A percentile compares a stretch with the other conserved stretches of the same genome.
These are phyloP conservation scores for Microcyclospora tardicrescens DNA, from an alignment of 2,329 filamentous ascomycete species.

Conservation along the genomic window DNA sequence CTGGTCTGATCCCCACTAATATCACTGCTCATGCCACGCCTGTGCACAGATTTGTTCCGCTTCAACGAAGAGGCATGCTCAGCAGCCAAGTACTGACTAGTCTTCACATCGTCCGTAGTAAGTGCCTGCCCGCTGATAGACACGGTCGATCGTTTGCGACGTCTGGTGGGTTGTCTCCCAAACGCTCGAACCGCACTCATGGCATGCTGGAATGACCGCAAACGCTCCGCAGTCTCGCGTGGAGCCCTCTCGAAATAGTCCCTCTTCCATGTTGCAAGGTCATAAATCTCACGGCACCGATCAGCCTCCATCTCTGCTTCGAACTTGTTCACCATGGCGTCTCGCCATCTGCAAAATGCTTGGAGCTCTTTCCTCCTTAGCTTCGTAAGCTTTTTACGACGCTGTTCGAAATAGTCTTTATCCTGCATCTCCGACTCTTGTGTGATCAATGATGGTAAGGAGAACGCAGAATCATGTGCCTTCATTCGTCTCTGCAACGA, in stretches of 20 bases:
- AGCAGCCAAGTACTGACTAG: conserved; percentile 12
- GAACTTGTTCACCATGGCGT: conserved; percentile 21
- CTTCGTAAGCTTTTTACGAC: conserved; percentile 20
- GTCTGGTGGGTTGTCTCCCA: conserved; percentile 8
- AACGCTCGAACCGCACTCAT: conserved; percentile 18
- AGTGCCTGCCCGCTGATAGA: conserved; percentile 11
- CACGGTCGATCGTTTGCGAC: conserved; percentile 11
- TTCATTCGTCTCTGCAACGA: background rate
- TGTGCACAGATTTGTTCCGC: conserved; percentile 11
- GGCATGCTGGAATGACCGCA: conserved; percentile 18
- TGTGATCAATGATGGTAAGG: background rate
- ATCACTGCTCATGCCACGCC: conserved; percentile 21
- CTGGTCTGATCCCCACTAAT: conserved; percentile 23
- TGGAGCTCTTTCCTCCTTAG: conserved; percentile 17
- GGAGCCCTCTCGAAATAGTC: conserved; percentile 21
- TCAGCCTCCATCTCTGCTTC: conserved; percentile 20
- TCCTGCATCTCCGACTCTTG: conserved; percentile 1
- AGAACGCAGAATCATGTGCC: background rate
- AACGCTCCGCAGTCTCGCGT: conserved; percentile 17
- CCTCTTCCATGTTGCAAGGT: conserved; percentile 19
- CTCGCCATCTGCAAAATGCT: conserved; percentile 18
- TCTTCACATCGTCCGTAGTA: conserved; percentile 12
- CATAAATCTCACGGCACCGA: conserved; percentile 14
- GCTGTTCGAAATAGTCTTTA: conserved; percentile 15
- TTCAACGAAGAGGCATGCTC: conserved; percentile 9